phyloP scores from a whole-genome alignment of 345 rosid genomes.

The Dovyalis caffra region DNA sequence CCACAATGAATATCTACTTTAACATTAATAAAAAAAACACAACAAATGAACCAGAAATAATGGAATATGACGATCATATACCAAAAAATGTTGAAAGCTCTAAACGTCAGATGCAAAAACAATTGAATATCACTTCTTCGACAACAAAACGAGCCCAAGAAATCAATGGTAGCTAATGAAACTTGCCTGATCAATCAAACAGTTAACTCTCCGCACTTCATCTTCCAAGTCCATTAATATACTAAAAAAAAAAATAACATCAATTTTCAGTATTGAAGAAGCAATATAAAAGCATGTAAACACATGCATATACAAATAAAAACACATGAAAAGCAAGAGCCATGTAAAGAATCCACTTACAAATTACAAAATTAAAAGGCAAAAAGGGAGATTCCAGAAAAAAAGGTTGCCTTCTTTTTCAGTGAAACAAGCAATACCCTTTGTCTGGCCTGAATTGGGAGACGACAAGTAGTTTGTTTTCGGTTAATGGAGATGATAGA shows the following conservation, averaged over 20 bases:
- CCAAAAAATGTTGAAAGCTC: no score
- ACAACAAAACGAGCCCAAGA: background rate
- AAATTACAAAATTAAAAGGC: no score
- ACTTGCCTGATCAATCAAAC: slow-evolving; percentile 21
- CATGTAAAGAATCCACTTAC: no score
- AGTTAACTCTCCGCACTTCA: slow-evolving; percentile 12
- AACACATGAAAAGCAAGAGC: background rate
- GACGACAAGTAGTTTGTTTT: no score
- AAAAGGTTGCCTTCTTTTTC: no score
- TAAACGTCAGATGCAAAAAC: background rate
- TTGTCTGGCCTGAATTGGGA: no score
- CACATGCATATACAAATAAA: background rate
- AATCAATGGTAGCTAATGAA: background rate
- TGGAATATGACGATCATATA: no score
- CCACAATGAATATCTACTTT: slow-evolving; percentile 24
- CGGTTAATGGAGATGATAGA: no score
- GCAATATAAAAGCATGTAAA: background rate
- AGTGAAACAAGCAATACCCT: no score
- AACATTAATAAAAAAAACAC: slow-evolving; percentile 3
- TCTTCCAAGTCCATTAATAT: slow-evolving; percentile 32
- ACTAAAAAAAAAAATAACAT: background rate
- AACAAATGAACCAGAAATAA: background rate
- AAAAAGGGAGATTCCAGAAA: no score
- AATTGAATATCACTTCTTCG: no score
- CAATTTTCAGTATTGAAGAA: no score